phyloP scores from a whole-genome alignment of 208 protist genomes.

The Trypanosoma theileri region DNA sequence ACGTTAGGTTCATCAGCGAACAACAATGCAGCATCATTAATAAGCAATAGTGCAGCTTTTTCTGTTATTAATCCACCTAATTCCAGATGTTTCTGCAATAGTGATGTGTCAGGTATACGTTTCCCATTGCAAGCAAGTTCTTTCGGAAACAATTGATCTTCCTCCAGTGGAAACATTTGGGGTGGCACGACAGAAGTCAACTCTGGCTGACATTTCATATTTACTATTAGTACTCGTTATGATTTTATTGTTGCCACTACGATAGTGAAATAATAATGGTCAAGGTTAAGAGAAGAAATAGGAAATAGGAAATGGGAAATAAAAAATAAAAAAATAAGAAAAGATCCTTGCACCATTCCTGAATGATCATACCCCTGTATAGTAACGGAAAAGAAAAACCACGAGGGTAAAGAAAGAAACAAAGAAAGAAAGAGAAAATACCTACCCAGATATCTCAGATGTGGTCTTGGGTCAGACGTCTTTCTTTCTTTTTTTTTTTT shows the following conservation, averaged over 20 bases:
- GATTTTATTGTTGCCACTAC: too few species aligned
- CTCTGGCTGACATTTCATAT: constrained; percentile 16
- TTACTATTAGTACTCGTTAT: background rate
- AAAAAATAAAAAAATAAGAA: background rate
- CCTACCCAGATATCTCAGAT: too few species aligned
- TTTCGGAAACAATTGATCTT: constrained; percentile 11
- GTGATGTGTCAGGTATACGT: constrained; percentile 18
- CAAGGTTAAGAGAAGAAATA: background rate
- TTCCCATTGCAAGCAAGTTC: background rate
- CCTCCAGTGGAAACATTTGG: constrained; percentile 14
- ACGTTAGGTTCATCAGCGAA: constrained; percentile 65
- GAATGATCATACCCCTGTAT: too few species aligned
- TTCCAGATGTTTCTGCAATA: constrained; percentile 34
- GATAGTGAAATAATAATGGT: too few species aligned
- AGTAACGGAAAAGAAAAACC: too few species aligned
- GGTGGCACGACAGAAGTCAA: constrained; percentile 16
- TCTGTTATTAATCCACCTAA: constrained; percentile 30
- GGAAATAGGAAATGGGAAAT: background rate
- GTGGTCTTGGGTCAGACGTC: too few species aligned
- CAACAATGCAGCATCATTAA: background rate
- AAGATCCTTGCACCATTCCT: too few species aligned
- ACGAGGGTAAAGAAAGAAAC: too few species aligned
- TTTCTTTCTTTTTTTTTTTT: too few species aligned
- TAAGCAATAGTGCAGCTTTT: constrained; percentile 10
- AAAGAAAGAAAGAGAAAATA: too few species aligned